Conservation (phyloP, 116 monocot species). For the Phalaenopsis hybrid region DNA sequence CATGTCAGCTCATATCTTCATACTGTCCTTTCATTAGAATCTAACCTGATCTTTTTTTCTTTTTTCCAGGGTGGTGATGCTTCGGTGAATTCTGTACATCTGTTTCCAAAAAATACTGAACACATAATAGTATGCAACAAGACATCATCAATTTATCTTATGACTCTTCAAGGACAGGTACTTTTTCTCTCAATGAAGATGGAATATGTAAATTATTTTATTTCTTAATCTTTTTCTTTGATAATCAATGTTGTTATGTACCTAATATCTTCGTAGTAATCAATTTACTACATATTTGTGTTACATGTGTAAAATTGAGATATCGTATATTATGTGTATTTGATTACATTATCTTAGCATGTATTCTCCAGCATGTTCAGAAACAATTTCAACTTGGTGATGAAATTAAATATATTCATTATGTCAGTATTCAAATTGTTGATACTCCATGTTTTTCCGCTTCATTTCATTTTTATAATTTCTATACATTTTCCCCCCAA, state of each 20-base stretch:
- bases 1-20: neutral
- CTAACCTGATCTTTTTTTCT: neutral
- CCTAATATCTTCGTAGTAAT: neutral
- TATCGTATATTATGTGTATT: neutral
- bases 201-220: too few species aligned
- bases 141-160: slow-evolving; percentile 93
- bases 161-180: slow-evolving; percentile 88
- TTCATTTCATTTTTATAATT: too few species aligned
- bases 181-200: neutral
- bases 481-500: too few species aligned
- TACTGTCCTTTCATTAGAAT: neutral
- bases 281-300: neutral
- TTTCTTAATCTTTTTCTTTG: neutral
- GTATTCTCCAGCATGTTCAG: neutral
- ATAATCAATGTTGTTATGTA: neutral
- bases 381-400: neutral
- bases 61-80: slow-evolving; percentile 89
- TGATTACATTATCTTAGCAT: slow-evolving; percentile 3
- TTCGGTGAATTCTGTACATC: slow-evolving; percentile 82
- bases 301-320: neutral
- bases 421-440: too few species aligned
- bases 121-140: slow-evolving; percentile 98
- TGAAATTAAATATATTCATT: too few species aligned
- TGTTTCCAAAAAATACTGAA: slow-evolving; percentile 83
- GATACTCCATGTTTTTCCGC: too few species aligned